Base-by-base conservation (phyloP, 2,329 filamentous ascomycete species). In the Penicillium freii region DNA sequence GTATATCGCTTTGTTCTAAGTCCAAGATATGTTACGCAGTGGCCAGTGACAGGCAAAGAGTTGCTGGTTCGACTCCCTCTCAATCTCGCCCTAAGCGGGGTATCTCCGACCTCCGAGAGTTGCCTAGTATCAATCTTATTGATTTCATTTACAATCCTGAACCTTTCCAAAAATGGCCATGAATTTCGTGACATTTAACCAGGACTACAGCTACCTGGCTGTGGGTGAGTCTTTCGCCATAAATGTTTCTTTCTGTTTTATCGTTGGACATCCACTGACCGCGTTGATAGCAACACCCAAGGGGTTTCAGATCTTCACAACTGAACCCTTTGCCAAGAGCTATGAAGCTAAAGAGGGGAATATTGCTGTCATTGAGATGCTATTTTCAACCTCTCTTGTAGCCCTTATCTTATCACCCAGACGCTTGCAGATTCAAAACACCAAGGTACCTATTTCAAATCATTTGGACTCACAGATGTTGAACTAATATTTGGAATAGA, bases 131-230 rank as follows among this genome's bases (percentile, higher is more conserved):
- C 58, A 54, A 58, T 54, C 46, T 43, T 31, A 29, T 56, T 39
- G 50, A 56, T 38, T 54, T 38, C 36, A n/a, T 42, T 43, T 36
- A 23, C 21, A 33, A 33, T 38, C 17, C 29, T 42, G 40, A 39
- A 51, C 53, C 19, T 33, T 34, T 46, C 38, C 47, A 62, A 82
- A 72, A 59, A 91, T 91, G 87, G 78, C 87, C 48, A 91, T 97
- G 81, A 99, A 99, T 78, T 99, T 96, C 78, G 91, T 99, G 69
- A 97, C 93, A 42, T 99, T 97, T 78, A 99, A 99, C 78, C 94
- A 99, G 81, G 94, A 99, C 81, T 92, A 96, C 80, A 96, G 90
- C 83, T 93, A 93, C 76, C 83, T 99, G 64, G 93, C 93, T 79
- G 92, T 99, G 67, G 93, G 91, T 92, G 81, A 71, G 87, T 54